Conservation (phyloP, 768 basidiomycete genomes). For the Agrocybe praecox region DNA sequence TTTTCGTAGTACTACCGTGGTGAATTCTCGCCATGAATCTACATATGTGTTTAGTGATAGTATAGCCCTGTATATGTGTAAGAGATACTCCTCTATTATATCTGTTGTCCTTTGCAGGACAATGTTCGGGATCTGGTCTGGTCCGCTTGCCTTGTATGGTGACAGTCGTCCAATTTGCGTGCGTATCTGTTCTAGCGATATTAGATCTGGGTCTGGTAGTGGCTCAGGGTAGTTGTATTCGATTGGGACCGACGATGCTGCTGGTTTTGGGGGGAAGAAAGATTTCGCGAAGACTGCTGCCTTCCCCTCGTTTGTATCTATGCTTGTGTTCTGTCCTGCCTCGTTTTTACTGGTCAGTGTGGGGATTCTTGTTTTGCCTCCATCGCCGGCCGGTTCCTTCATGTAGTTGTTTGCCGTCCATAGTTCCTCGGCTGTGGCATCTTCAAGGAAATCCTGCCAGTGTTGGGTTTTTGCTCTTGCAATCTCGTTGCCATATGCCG, state of each 20-base stretch:
- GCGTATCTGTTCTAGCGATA: constrained; percentile 27
- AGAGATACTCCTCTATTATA: constrained; percentile 12
- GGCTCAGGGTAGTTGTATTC: constrained; percentile 7
- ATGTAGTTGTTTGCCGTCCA: constrained; percentile 25
- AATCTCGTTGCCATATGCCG: constrained; percentile 15
- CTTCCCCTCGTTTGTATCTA: constrained; percentile 10
- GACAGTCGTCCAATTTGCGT: constrained; percentile 25
- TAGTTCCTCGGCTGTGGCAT: background rate
- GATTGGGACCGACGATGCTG: background rate
- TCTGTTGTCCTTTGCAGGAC: constrained; percentile 19
- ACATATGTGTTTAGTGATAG: constrained; percentile 22
- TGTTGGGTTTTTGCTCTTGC: constrained; percentile 20
- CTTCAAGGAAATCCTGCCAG: constrained; percentile 28
- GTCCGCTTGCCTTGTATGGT: constrained; percentile 32
- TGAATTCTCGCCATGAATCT: constrained; percentile 19
- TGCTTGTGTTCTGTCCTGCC: constrained; percentile 7
- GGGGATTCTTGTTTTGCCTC: constrained; percentile 22
- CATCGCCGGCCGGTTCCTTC: constrained; percentile 16
- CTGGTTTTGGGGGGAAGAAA: constrained; percentile 15
- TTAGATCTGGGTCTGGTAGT: constrained; percentile 9
- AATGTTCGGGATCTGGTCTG: constrained; percentile 25
- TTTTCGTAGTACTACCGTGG: constrained; percentile 34
- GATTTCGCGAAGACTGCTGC: constrained; percentile 1
- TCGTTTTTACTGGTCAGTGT: constrained; percentile 11
- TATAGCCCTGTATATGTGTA: constrained; percentile 15